Evolutionary conservation across 129 eudicot genomes (phyloP).

Genomic region (Artemisia argyi): DNA sequence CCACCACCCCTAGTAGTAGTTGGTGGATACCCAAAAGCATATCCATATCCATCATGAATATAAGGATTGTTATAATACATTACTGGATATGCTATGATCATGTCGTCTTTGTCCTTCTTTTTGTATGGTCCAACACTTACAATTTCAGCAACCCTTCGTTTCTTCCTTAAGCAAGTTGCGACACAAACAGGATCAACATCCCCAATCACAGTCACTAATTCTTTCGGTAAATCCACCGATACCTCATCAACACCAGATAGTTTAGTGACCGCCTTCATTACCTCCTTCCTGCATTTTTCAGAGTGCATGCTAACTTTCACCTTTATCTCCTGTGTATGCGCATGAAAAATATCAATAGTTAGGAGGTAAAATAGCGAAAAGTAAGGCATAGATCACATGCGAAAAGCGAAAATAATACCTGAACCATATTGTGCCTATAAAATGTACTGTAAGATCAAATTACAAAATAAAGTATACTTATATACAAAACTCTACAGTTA

Average conservation of each 20-base stretch:
- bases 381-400: no score
- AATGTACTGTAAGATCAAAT: background rate
- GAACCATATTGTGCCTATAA: background rate
- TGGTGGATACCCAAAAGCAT: background rate
- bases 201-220: constrained; percentile 26
- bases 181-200: constrained; percentile 36
- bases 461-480: background rate
- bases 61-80: constrained; percentile 13
- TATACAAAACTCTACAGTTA: background rate
- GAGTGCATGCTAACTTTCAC: constrained; percentile 32
- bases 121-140: constrained; percentile 29
- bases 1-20: constrained; percentile 1
- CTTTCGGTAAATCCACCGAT: constrained; percentile 29
- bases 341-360: background rate
- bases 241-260: constrained; percentile 26
- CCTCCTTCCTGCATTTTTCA: constrained; percentile 36
- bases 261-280: constrained; percentile 23
- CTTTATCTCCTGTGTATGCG: constrained; percentile 33
- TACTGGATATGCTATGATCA: background rate
- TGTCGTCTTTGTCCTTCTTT: background rate
- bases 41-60: constrained; percentile 5
- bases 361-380: background rate
- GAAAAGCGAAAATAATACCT: background rate
- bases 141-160: constrained; percentile 14
- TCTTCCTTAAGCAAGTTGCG: constrained; percentile 37